These are phyloP conservation scores for Barnettozyma salicaria DNA, from an alignment of 805 yeast species.

Conservation along the genomic window DNA sequence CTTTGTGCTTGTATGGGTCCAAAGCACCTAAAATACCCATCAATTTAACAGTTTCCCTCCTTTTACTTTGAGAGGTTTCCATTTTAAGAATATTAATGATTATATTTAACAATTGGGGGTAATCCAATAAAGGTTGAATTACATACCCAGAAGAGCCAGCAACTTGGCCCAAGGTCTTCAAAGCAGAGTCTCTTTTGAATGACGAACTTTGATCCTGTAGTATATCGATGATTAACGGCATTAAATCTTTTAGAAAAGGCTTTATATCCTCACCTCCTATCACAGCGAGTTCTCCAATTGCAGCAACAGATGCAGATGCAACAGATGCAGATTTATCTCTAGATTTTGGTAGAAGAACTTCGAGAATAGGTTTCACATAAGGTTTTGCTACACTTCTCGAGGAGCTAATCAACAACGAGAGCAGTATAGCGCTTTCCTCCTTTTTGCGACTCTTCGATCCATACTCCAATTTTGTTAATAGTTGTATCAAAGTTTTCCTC, in stretches of 20 bases:
- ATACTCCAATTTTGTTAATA: constrained; percentile 78
- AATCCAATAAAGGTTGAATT: constrained; percentile 84
- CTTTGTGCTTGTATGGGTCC: constrained; percentile 94
- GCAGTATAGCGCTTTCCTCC: constrained; percentile 78
- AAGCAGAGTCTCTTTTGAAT: constrained; percentile 81
- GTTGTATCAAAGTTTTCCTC: constrained; percentile 78
- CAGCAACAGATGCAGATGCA: constrained; percentile 76
- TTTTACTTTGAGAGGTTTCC: constrained; percentile 65
- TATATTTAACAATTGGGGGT: constrained; percentile 82
- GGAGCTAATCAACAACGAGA: constrained; percentile 67
- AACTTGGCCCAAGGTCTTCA: constrained; percentile 80
- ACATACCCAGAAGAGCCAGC: constrained; percentile 93
- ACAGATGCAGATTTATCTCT: constrained; percentile 71
- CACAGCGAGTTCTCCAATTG: constrained; percentile 82
- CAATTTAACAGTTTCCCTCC: constrained; percentile 83
- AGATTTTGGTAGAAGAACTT: constrained; percentile 72
- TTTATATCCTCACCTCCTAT: constrained; percentile 85
- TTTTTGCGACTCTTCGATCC: constrained; percentile 69
- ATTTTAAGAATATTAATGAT: constrained; percentile 75
- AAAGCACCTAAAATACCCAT: constrained; percentile 94
- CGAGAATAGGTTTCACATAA: constrained; percentile 85
- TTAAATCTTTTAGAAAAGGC: constrained; percentile 63
- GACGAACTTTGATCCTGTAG: constrained; percentile 92
- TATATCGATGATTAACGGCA: constrained; percentile 84
- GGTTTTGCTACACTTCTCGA: constrained; percentile 84